Conservation (phyloP, 2,329 filamentous ascomycete genomes). For the Helicocarpus griseus region DNA sequence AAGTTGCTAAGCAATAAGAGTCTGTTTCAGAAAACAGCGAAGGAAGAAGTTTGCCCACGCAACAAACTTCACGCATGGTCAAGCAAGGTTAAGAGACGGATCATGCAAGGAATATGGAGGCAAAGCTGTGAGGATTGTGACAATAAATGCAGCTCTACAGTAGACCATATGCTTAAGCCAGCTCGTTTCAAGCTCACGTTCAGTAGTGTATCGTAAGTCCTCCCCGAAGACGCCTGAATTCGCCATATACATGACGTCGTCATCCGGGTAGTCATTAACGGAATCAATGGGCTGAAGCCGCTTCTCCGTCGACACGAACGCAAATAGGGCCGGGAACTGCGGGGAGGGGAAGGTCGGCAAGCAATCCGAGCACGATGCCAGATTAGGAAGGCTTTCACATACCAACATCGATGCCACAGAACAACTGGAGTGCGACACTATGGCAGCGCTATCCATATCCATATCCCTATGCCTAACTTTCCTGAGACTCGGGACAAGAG, state of each 20-base stretch:
- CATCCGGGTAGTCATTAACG: neutral
- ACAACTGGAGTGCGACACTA: neutral
- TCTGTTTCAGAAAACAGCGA: constrained; percentile 5
- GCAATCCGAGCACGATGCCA: neutral
- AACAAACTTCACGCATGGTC: neutral
- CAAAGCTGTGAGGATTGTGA: neutral
- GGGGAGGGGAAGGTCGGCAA: neutral
- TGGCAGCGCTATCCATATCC: neutral
- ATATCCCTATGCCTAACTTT: neutral
- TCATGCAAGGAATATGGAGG: neutral
- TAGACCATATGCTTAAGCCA: neutral
- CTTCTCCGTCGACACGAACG: no score
- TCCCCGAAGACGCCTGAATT: neutral
- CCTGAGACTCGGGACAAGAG: neutral
- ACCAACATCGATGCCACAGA: neutral
- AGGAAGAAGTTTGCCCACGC: constrained; percentile 1
- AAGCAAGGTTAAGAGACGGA: neutral
- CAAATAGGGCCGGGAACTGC: neutral
- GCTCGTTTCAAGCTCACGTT: neutral
- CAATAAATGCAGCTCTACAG: neutral
- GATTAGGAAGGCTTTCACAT: neutral
- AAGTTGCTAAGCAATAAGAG: neutral
- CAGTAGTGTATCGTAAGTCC: neutral
- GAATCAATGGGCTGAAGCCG: neutral
- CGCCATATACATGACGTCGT: no score